A percentile compares a stretch with the other conserved stretches of the same genome.
phyloP scores from a whole-genome alignment of 768 basidiomycete species.

The Tremella mesenterica region DNA sequence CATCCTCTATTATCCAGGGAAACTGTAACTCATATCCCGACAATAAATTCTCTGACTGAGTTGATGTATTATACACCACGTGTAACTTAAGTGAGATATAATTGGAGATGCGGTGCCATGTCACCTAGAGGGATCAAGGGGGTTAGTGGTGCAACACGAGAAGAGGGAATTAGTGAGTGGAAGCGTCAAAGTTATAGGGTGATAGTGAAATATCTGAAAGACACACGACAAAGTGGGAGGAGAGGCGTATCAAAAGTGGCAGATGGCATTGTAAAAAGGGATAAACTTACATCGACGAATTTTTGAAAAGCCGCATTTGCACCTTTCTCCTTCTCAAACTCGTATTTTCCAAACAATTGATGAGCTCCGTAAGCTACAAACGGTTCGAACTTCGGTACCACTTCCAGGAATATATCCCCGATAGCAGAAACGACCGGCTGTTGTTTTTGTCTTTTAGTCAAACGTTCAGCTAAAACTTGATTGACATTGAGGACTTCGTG shows the following conservation, averaged over 20 bases:
- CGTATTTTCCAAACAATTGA: conserved; percentile 95
- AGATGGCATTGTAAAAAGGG: not conserved
- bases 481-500: conserved; percentile 88
- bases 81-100: too few relatives aligned
- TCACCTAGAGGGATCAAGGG: too few relatives aligned
- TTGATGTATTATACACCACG: too few relatives aligned
- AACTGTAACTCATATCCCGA: too few relatives aligned
- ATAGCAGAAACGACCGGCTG: conserved; percentile 87
- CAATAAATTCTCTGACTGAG: too few relatives aligned
- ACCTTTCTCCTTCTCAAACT: conserved; percentile 97
- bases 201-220: too few relatives aligned
- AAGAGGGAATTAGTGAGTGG: not conserved
- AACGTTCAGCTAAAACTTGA: conserved; percentile 77
- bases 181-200: too few relatives aligned
- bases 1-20: too few relatives aligned
- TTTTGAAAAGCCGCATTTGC: conserved; percentile 83
- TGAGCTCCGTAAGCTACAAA: conserved; percentile 94
- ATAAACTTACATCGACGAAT: conserved; percentile 76
- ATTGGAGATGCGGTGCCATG: too few relatives aligned
- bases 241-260: not conserved
- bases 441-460: conserved; percentile 90
- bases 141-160: too few relatives aligned
- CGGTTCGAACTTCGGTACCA: conserved; percentile 76
- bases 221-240: too few relatives aligned
- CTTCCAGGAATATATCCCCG: conserved; percentile 80